Conservation (phyloP, 129 eudicot species). For the Ambrosia trifida region DNA sequence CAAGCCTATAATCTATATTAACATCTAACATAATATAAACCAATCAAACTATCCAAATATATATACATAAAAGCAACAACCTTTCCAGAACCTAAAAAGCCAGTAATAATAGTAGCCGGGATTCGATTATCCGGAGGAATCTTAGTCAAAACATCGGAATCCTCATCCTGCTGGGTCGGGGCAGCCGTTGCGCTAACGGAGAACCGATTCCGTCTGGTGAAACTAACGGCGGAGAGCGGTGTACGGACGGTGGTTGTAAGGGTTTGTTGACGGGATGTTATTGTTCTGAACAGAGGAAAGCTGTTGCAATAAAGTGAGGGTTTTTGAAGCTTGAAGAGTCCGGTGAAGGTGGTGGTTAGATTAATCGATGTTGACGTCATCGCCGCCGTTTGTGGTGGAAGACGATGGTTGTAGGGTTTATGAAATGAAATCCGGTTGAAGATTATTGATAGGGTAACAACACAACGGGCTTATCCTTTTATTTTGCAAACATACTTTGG, state of each 20-base stretch:
- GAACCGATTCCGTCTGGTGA: constrained; percentile 23
- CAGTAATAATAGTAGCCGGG: constrained; percentile 98
- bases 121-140: constrained; percentile 86
- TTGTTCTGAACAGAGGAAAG: neutral
- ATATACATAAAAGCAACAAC: constrained; percentile 27
- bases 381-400: constrained; percentile 17
- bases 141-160: constrained; percentile 58
- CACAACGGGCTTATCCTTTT: constrained; percentile 16
- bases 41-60: neutral
- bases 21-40: neutral
- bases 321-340: constrained; percentile 51
- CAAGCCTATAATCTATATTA: no score
- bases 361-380: constrained; percentile 72
- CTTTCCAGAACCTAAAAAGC: constrained; percentile 97
- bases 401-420: constrained; percentile 26
- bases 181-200: constrained; percentile 54
- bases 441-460: constrained; percentile 2
- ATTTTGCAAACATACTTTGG: neutral
- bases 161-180: constrained; percentile 47
- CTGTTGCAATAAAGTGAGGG: constrained; percentile 20
- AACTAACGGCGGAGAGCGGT: constrained; percentile 19
- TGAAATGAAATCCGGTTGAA: neutral
- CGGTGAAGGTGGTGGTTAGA: constrained; percentile 53
- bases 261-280: constrained; percentile 2
- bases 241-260: constrained; percentile 26